A percentile compares a stretch with the other conserved stretches of the same genome.
phyloP scores from a whole-genome alignment of 2,329 filamentous ascomycete genomes.

The Colletotrichum sp. region DNA sequence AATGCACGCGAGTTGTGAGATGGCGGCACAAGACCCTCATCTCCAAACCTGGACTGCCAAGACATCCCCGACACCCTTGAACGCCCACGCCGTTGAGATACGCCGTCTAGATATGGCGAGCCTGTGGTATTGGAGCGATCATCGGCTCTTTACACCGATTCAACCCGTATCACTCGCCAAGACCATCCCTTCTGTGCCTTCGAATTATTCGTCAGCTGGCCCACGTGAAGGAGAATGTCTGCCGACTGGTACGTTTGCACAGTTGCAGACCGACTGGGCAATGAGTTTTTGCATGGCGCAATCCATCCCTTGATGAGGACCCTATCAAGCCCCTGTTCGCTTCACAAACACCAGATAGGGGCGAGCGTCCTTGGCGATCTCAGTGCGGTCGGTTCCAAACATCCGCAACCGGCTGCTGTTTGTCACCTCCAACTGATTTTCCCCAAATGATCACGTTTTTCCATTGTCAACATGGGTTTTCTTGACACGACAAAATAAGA shows the following conservation, averaged over 20 bases:
- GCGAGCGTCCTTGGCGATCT: background rate
- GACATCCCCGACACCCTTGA: background rate
- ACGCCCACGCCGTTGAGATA: background rate
- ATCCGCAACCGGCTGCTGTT: background rate
- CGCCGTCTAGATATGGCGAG: background rate
- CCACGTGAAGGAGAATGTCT: slow-evolving; percentile 8
- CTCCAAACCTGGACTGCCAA: slow-evolving; percentile 8
- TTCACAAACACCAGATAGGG: background rate
- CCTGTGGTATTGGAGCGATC: background rate
- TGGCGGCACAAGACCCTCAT: slow-evolving; percentile 14
- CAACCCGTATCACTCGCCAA: slow-evolving; percentile 9
- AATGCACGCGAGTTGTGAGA: slow-evolving; percentile 18
- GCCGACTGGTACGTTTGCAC: background rate
- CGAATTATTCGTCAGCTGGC: background rate
- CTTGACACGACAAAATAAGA: background rate
- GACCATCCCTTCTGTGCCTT: background rate
- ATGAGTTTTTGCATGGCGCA: background rate
- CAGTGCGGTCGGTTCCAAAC: background rate
- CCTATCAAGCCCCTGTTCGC: background rate
- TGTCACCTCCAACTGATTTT: background rate
- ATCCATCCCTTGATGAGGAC: background rate
- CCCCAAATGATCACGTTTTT: background rate
- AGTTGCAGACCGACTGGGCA: background rate
- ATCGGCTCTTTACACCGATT: background rate
- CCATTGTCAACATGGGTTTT: background rate